These are phyloP conservation scores for Kondoa malvinella DNA, from an alignment of 768 basidiomycete genomes.

Conservation along the genomic window DNA sequence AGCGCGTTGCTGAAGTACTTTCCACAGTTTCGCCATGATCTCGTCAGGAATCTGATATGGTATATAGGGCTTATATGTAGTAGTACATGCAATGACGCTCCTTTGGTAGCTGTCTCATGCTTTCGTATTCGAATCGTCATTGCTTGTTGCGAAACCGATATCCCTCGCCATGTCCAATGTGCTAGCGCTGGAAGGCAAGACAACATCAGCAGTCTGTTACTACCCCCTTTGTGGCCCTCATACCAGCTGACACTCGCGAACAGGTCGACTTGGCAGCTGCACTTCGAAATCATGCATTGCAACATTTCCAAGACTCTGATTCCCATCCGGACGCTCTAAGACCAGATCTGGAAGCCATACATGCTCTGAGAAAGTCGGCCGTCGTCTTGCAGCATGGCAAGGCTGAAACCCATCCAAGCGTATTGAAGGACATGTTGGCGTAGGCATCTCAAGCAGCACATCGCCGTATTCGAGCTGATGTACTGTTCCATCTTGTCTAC, in stretches of 20 bases:
- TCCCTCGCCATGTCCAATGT: conserved; percentile 7
- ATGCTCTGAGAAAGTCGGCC: conserved; percentile 12
- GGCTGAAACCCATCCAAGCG: background rate
- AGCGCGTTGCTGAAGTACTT: too few relatives aligned
- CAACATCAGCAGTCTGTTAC: background rate
- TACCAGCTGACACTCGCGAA: background rate
- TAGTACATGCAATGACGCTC: too few relatives aligned
- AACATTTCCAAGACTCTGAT: conserved; percentile 12
- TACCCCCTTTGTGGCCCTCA: background rate
- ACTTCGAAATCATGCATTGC: conserved; percentile 7
- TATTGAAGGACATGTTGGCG: conserved; percentile 10
- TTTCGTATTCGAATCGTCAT: too few relatives aligned
- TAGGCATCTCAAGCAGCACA: background rate
- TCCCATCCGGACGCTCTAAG: conserved; percentile 15
- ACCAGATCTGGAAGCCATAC: conserved; percentile 10
- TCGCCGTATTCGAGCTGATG: background rate
- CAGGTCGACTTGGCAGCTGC: conserved; percentile 17
- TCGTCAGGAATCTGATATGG: too few relatives aligned
- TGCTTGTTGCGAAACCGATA: too few relatives aligned
- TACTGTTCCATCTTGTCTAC: background rate
- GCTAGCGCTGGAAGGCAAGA: background rate
- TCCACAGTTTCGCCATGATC: too few relatives aligned
- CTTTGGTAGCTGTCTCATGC: too few relatives aligned
- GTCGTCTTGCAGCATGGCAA: background rate
- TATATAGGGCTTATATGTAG: too few relatives aligned